phyloP scores from a whole-genome alignment of 2,329 filamentous ascomycete genomes.

The Paraconiothyrium sp. region DNA sequence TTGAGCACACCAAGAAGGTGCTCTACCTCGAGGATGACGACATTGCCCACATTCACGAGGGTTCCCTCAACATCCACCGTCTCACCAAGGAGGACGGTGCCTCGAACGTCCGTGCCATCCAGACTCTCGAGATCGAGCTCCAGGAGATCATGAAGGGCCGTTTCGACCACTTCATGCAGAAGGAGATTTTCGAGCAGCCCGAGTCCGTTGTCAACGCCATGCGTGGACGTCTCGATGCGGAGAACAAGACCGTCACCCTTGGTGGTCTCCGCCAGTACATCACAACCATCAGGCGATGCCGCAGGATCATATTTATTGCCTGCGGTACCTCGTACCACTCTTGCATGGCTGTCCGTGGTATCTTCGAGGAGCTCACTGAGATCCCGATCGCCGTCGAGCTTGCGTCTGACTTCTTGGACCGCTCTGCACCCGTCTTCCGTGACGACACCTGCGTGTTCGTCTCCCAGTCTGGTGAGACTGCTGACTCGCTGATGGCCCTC shows the following conservation, averaged over 20 bases:
- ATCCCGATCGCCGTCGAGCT: constrained; percentile 97
- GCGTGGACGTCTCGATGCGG: constrained; percentile 94
- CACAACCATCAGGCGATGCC: constrained; percentile 92
- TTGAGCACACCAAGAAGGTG: constrained; percentile 99
- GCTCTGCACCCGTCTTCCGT: constrained; percentile 96
- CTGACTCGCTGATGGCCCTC: constrained; percentile 95
- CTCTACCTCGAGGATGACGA: constrained; percentile 99
- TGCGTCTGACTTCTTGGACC: constrained; percentile 97
- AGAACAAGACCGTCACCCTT: constrained; percentile 93
- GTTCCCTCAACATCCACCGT: constrained; percentile 98
- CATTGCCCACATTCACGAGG: constrained; percentile 99
- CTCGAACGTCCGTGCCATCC: constrained; percentile 96
- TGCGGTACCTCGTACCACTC: constrained; percentile 99
- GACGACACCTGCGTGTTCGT: constrained; percentile 99
- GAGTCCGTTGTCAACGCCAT: constrained; percentile 99
- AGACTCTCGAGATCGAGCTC: constrained; percentile 97
- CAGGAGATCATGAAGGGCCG: constrained; percentile 99
- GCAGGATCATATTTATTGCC: constrained; percentile 98
- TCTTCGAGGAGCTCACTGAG: constrained; percentile 97
- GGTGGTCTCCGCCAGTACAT: constrained; percentile 97
- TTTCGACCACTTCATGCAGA: constrained; percentile 99
- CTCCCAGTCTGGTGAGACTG: constrained; percentile 98
- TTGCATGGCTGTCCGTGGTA: constrained; percentile 98
- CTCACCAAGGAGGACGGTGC: constrained; percentile 96
- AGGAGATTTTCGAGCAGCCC: constrained; percentile 99